Evolutionary conservation across 1,284 basidiomycete genomes (phyloP), one percentile per base, ranked within the genome.

Genomic region (Erythrobasidium hasegawianum): DNA sequence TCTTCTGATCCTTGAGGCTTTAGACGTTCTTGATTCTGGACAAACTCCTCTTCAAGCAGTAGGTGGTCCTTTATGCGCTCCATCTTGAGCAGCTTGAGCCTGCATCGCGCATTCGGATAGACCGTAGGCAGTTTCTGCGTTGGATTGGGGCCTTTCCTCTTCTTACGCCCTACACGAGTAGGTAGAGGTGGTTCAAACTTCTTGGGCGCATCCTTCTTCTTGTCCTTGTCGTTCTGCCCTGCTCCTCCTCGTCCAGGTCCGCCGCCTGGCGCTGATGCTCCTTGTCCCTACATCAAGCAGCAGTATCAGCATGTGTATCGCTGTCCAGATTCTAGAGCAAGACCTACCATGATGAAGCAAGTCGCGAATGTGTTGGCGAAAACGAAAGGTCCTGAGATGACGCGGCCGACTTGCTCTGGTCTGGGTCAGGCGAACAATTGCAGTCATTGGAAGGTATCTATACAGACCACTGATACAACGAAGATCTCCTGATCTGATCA

Each of bases 151-250:
- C 96, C 96, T 81, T 84, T 87, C 43, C 73, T 68, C 81, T 88
- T 88, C 79, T 86, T 92, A 85, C 95, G 96, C 64, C 96, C 96
- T 39, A 97, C 90, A 66, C 93, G 88, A 40, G 96, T 97, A 11
- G 96, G 95, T 59, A 97, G 85, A 70, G 96, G 96, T 11, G 96
- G 94, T 78, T 98, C 96, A 94, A 95, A 99, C 81, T 97, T 97
- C 85, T 95, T 70, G 24, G 64, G 64, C 55, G 45, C 67, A 45
- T 59, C 71, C 69, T 71, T 72, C 67, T 72, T 72, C 69, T 73
- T 72, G 64, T 71, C 69, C 58, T 67, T 62, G 57, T 69, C 57
- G 18, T 67, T 59, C 50, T 54, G 54, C 45, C 64, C 64, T 22
- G 60, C 59, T 52, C 55, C 59, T 18, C 18, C 50, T 53, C 50